Evolutionary conservation across 495 filamentous ascomycete genomes (phyloP), one percentile per base, ranked within the genome.

Genomic region (Filosporella fistucella): DNA sequence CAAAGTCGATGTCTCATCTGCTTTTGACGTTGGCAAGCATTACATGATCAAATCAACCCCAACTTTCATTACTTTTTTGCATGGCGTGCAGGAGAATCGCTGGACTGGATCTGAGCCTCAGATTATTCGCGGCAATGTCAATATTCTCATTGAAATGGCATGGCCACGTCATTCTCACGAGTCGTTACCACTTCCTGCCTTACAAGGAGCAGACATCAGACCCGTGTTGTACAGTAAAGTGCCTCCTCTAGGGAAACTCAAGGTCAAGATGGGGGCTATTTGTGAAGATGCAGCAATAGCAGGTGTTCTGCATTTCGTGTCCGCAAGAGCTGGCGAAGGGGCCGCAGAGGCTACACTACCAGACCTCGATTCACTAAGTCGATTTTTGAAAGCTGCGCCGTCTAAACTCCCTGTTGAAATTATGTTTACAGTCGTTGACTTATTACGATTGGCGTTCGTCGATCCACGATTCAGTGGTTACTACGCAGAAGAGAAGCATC

Each of bases 21-120:
- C 85, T 0, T 74, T 72, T 21, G 84, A 89, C 40, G 77, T 91
- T 24, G 76, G 70, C 24, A 64, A 66, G 20, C 77, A 73, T 23
- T 96, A 89, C 64, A 61, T 68, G 32, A 77, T 96, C 43, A 73
- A 74, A 7, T 82, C 84, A 21, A 95, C 89, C 0, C 91, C 91
- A 1, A 96, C 93, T 1, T 96, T 96, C 62, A 85, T 91, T 57
- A 91, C 89, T 2, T 96, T 89, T 55, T 63, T 93, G 28, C 81
- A 77, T 46, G 89, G 89, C 12, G 60, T 82, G 43, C 80, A 90
- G 62, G 73, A 86, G 10, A 82, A 91, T 54, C 72, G 84, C 52
- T 97, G 91, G 91, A 73, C 70, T 37, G 89, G 89, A 5, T 88
- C 86, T 5, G 82, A 86, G 57, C 75, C 81, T 8, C 66, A 65